phyloP scores from a whole-genome alignment of 805 yeast genomes.

The Phaffomyces antillensis region DNA sequence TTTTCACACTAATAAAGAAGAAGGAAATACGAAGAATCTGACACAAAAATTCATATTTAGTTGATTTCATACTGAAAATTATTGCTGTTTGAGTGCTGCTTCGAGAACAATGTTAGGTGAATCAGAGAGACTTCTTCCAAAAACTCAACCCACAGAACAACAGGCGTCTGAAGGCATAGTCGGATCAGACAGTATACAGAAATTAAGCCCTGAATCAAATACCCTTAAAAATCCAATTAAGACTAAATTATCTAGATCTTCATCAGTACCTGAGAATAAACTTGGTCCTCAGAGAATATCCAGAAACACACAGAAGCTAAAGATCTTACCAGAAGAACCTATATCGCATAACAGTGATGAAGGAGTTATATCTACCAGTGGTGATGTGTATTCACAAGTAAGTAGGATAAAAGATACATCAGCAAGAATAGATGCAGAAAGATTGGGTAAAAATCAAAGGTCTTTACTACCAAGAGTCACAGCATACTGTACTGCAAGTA shows the following conservation, averaged over 20 bases:
- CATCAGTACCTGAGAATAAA: constrained; percentile 25
- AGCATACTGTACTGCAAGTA: constrained; percentile 92
- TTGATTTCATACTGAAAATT: not conserved
- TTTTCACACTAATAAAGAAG: not conserved
- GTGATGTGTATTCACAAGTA: constrained; percentile 77
- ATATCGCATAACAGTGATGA: constrained; percentile 20
- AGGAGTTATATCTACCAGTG: constrained; percentile 4
- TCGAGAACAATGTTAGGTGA: not conserved
- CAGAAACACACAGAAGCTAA: constrained; percentile 66
- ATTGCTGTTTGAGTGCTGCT: not conserved
- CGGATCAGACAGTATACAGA: not conserved
- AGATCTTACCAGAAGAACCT: constrained; percentile 59
- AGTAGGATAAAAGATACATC: constrained; percentile 77
- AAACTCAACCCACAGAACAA: not conserved
- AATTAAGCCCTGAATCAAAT: not conserved
- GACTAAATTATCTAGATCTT: constrained; percentile 1
- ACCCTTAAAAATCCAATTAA: not conserved
- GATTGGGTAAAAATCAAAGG: constrained; percentile 70
- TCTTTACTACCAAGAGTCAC: constrained; percentile 87
- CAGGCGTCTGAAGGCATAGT: not conserved
- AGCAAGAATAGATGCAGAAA: constrained; percentile 90
- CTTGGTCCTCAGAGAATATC: constrained; percentile 71
- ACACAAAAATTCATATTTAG: not conserved
- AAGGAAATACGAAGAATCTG: not conserved
- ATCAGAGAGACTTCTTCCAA: not conserved